Base-by-base conservation (phyloP, 2,329 filamentous ascomycete genomes). In the Pseudopyrenochaeta lycopersici region DNA sequence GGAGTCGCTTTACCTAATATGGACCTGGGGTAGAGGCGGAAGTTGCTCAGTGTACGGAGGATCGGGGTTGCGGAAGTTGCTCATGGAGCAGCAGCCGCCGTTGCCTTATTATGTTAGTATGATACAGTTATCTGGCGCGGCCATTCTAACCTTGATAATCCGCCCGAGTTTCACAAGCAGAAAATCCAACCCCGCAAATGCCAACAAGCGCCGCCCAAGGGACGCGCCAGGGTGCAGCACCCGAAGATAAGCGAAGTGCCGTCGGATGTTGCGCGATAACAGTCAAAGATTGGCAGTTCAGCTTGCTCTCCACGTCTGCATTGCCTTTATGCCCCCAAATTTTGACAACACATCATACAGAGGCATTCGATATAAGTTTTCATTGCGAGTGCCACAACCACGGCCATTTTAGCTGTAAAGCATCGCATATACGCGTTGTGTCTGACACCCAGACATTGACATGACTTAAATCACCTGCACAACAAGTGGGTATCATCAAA, bases 11-110 rank as follows among this genome's bases (percentile, higher is more conserved):
- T 4, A 27, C 23, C 23, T 27, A 27, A 5, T 27, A 9, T 27
- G 23, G 23, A 27, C 23, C 23, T 5, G 31, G n/a, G 10, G 21
- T 21, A 17, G 17, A 30, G 17, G 17, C 44, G 46, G 44, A 50
- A 51, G 46, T 52, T 42, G 50, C 46, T 35, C 35, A 44, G 15
- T 51, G 47, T 30, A 46, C 18, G 31, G 29, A 10, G 40, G 15
- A 47, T 29, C 20, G 17, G 14, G 18, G 23, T 39, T 48, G 50
- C 46, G 54, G 50, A 47, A 41, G 43, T 23, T 43, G 49, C 38
- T 48, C 46, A 42, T 36, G 49, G 50, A 48, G 46, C 27, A 47
- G 56, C 45, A 40, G 50, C 49, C 52, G 53, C 46, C 39, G 35
- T 46, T 7, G 18, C 21, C 23, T 35, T 41, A 46, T 31, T 42